Percentiles rank a stretch among this genome's conserved stretches.
These are phyloP conservation scores for Taphrina confusa DNA, from an alignment of 1,139 yeast genomes.

Conservation along the genomic window DNA sequence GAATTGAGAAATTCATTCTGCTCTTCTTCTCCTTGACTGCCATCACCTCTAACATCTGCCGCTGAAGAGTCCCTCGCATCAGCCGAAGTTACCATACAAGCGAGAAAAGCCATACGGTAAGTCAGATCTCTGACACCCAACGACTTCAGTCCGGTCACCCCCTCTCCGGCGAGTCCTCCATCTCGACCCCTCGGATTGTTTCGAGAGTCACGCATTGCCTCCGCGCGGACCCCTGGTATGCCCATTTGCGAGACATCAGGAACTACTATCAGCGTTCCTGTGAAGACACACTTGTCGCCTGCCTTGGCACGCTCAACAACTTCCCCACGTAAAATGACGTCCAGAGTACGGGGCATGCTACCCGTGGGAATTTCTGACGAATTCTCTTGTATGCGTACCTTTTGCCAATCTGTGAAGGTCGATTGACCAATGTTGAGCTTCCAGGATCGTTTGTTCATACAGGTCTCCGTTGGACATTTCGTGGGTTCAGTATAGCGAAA, in stretches of 20 bases:
- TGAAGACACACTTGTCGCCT: slow-evolving; percentile 92
- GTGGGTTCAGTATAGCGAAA: slow-evolving; percentile 96
- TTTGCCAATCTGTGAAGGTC: slow-evolving; percentile 95
- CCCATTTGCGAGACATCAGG: slow-evolving; percentile 96
- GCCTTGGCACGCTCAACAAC: slow-evolving; percentile 96
- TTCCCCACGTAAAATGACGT: slow-evolving; percentile 90
- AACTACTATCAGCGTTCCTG: slow-evolving; percentile 92
- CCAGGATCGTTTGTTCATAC: slow-evolving; percentile 87
- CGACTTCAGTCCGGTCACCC: slow-evolving; percentile 80
- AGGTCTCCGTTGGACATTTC: slow-evolving; percentile 80
- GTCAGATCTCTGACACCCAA: slow-evolving; percentile 94
- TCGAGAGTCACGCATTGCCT: slow-evolving; percentile 69
- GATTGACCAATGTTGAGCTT: slow-evolving; percentile 79
- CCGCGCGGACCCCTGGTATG: slow-evolving; percentile 93
- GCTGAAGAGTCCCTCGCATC: slow-evolving; percentile 45
- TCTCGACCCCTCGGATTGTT: slow-evolving; percentile 63
- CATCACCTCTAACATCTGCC: slow-evolving; percentile 53
- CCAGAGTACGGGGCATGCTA: slow-evolving; percentile 96
- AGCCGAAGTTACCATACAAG: slow-evolving; percentile 69
- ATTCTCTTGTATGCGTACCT: slow-evolving; percentile 92
- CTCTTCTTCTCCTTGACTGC: slow-evolving; percentile 54
- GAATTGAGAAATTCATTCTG: slow-evolving; percentile 81
- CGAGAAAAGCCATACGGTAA: slow-evolving; percentile 85
- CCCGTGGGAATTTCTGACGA: slow-evolving; percentile 97
- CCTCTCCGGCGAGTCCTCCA: slow-evolving; percentile 64